A percentile compares a stretch with the other conserved stretches of the same genome.
These are phyloP conservation scores for Petrea volubilis DNA, from an alignment of 257 asterid genomes.

Conservation along the genomic window DNA sequence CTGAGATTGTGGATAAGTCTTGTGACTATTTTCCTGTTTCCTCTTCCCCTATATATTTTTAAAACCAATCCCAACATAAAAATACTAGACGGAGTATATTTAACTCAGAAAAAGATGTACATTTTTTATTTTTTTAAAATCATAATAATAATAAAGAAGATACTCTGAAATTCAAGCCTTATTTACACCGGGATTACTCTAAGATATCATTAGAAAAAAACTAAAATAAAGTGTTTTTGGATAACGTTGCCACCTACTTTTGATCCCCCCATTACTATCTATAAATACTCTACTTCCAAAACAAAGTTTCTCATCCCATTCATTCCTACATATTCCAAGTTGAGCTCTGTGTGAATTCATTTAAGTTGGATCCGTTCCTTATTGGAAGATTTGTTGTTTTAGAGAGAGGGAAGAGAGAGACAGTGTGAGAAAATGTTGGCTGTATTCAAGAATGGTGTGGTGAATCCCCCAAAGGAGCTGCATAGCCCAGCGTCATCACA, in stretches of 20 bases:
- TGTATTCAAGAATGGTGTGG: conserved; percentile 72
- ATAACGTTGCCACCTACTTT: conserved; percentile 25
- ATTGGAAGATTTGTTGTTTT: not conserved
- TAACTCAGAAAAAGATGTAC: not conserved
- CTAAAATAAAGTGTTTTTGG: not conserved
- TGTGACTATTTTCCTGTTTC: conserved; percentile 5
- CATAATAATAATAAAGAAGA: not conserved
- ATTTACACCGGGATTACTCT: too few relatives aligned
- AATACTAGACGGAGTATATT: too few relatives aligned
- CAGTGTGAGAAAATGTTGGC: conserved; percentile 58
- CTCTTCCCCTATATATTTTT: not conserved
- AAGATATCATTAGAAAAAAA: not conserved
- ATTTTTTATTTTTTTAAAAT: not conserved
- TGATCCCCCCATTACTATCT: conserved; percentile 24
- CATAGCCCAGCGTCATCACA: conserved; percentile 59
- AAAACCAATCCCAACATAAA: too few relatives aligned
- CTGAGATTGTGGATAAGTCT: conserved; percentile 33
- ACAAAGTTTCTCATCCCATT: conserved; percentile 25
- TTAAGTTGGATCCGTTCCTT: not conserved
- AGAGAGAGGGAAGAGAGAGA: not conserved
- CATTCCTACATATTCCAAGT: not conserved
- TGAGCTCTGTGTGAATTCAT: not conserved
- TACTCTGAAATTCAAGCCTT: not conserved
- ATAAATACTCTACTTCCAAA: conserved; percentile 35
- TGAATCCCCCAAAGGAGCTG: conserved; percentile 79